These are phyloP conservation scores for Cicer chorassanicum DNA, from an alignment of 306 rosid species.

Conservation along the genomic window DNA sequence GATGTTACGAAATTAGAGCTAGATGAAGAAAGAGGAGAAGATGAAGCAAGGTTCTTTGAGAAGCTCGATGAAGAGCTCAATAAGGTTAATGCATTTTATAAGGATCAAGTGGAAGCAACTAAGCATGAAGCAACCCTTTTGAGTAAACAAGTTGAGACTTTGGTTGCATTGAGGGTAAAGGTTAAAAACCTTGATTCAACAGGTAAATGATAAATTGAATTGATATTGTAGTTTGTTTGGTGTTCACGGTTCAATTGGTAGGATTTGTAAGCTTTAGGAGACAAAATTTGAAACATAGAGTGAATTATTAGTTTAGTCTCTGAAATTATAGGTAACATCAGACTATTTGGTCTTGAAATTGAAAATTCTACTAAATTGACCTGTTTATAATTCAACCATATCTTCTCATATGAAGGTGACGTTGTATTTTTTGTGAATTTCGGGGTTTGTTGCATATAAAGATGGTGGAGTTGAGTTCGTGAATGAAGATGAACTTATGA, in stretches of 20 bases:
- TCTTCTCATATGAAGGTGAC: too few species aligned
- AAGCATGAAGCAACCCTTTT: slow-evolving; percentile 55
- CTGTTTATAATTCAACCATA: neutral
- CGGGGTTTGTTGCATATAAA: too few species aligned
- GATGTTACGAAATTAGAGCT: slow-evolving; percentile 45
- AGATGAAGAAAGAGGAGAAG: slow-evolving; percentile 57
- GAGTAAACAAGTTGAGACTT: slow-evolving; percentile 67
- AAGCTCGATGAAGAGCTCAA: slow-evolving; percentile 77
- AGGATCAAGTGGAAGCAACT: slow-evolving; percentile 58
- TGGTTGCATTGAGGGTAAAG: slow-evolving; percentile 60
- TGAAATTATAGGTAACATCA: too few species aligned
- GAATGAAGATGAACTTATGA: too few species aligned
- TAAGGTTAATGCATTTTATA: slow-evolving; percentile 62
- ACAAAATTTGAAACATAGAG: slow-evolving; percentile 15
- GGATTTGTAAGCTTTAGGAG: neutral
- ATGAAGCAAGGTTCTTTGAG: slow-evolving; percentile 55
- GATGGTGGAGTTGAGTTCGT: too few species aligned
- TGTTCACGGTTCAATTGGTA: neutral
- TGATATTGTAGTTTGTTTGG: neutral
- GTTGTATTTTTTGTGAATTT: too few species aligned
- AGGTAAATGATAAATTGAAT: slow-evolving; percentile 41
- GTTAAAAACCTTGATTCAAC: slow-evolving; percentile 43
- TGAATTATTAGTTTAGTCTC: neutral
- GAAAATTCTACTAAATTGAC: neutral
- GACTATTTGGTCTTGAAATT: neutral